Percentiles rank a stretch among this genome's conserved stretches.
Evolutionary conservation across 345 rosid genomes (phyloP).

Genomic region (Orychophragmus violaceus): DNA sequence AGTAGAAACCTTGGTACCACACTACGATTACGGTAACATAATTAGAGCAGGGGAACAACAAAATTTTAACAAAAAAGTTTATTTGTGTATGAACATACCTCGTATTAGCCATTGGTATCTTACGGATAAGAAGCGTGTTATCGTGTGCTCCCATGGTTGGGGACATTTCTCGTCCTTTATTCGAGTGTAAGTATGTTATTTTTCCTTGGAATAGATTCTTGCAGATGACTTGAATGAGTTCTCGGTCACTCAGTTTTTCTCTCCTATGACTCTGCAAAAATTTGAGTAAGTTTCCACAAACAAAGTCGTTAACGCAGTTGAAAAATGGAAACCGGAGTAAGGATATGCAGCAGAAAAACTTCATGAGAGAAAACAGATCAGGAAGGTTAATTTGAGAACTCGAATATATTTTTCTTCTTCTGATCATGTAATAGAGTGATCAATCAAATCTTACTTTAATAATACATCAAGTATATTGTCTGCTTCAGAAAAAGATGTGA

Average conservation of each 20-base stretch:
- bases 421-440: neutral
- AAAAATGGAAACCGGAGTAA: neutral
- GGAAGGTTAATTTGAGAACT: neutral
- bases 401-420: neutral
- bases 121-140: constrained; percentile 86
- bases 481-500: neutral
- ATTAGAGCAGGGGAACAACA: too few species aligned
- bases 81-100: constrained; percentile 40
- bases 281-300: neutral
- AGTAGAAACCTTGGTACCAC: neutral
- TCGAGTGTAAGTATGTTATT: constrained; percentile 67
- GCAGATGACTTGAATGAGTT: neutral
- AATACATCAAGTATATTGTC: too few species aligned
- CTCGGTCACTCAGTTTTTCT: neutral
- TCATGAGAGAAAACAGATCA: neutral
- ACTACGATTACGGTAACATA: too few species aligned
- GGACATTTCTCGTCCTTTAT: constrained; percentile 63
- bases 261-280: constrained; percentile 52
- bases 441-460: neutral
- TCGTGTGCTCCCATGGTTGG: constrained; percentile 53
- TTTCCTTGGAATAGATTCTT: constrained; percentile 47
- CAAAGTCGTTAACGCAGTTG: neutral
- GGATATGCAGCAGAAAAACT: neutral
- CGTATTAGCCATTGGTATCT: constrained; percentile 59
- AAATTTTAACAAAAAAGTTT: too few species aligned